A percentile compares a stretch with the other conserved stretches of the same genome.
phyloP scores from a whole-genome alignment of 2,329 filamentous ascomycete species.

The Madurella mycetomatis region DNA sequence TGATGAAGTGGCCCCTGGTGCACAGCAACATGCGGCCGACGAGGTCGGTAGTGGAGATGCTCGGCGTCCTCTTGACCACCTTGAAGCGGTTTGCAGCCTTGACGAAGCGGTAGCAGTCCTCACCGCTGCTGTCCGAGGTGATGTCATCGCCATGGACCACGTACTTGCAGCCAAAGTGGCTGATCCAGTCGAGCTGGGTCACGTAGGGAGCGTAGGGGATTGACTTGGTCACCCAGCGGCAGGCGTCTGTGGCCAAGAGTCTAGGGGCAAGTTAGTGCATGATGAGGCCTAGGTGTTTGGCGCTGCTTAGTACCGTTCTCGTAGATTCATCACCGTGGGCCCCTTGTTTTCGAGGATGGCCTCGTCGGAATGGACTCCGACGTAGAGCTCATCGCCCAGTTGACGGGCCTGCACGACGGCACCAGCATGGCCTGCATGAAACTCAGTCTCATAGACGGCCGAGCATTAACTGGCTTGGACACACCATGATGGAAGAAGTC shows the following conservation, averaged over 20 bases:
- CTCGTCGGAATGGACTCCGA: constrained; percentile 94
- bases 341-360: constrained; percentile 96
- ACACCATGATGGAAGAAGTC: constrained; percentile 96
- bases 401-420: constrained; percentile 95
- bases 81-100: constrained; percentile 92
- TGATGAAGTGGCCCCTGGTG: constrained; percentile 91
- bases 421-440: constrained; percentile 73
- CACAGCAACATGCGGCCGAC: constrained; percentile 96
- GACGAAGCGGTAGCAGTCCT: constrained; percentile 97
- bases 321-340: constrained; percentile 91
- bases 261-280: constrained; percentile 40
- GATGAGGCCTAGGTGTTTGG: constrained; percentile 23
- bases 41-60: constrained; percentile 96
- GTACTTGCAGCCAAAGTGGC: constrained; percentile 90
- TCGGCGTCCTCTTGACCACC: constrained; percentile 92
- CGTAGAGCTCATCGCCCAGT: constrained; percentile 80
- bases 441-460: background rate
- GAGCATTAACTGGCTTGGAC: constrained; percentile 18
- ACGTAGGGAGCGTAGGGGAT: constrained; percentile 89
- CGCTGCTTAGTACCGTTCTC: constrained; percentile 61
- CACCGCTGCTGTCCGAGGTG: constrained; percentile 85
- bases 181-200: constrained; percentile 88
- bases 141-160: constrained; percentile 98
- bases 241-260: constrained; percentile 85
- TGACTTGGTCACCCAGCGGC: constrained; percentile 85